Conservation (phyloP, 2,329 filamentous ascomycete genomes). For the Pseudogymnoascus sp. region DNA sequence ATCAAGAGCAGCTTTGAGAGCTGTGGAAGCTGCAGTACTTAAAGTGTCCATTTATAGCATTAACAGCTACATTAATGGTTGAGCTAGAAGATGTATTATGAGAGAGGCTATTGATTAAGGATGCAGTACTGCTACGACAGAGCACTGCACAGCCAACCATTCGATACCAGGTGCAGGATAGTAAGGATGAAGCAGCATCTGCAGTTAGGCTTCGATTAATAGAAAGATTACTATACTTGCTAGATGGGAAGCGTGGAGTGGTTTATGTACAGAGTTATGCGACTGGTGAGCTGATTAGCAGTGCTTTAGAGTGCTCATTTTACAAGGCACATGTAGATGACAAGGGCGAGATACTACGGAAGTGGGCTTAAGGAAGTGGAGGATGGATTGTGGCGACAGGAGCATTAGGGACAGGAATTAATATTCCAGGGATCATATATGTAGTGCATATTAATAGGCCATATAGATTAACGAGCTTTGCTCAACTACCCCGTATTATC, state of each 20-base stretch:
- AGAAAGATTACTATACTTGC: neutral
- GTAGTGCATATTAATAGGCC: neutral
- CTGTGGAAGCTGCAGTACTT: too few relatives aligned
- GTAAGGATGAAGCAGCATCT: neutral
- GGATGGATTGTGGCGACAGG: neutral
- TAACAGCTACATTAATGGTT: too few relatives aligned
- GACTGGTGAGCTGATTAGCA: neutral
- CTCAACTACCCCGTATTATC: too few relatives aligned
- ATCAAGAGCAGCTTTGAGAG: too few relatives aligned
- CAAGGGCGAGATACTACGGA: constrained; percentile 2
- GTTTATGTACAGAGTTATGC: constrained; percentile 11
- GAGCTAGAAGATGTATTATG: too few relatives aligned
- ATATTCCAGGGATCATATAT: neutral
- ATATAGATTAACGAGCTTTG: neutral
- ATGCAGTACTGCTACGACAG: too few relatives aligned
- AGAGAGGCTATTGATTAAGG: too few relatives aligned
- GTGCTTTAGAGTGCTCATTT: constrained; percentile 6
- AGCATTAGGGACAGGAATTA: neutral
- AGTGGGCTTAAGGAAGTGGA: neutral
- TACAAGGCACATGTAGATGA: constrained; percentile 3
- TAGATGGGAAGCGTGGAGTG: neutral
- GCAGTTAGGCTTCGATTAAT: too few relatives aligned
- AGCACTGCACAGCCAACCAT: too few relatives aligned
- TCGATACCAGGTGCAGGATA: too few relatives aligned
- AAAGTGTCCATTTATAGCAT: too few relatives aligned